Evolutionary conservation across 1,284 basidiomycete species (phyloP), one percentile per base, ranked within the genome.

Genomic region (Leccinum fuscescens): DNA sequence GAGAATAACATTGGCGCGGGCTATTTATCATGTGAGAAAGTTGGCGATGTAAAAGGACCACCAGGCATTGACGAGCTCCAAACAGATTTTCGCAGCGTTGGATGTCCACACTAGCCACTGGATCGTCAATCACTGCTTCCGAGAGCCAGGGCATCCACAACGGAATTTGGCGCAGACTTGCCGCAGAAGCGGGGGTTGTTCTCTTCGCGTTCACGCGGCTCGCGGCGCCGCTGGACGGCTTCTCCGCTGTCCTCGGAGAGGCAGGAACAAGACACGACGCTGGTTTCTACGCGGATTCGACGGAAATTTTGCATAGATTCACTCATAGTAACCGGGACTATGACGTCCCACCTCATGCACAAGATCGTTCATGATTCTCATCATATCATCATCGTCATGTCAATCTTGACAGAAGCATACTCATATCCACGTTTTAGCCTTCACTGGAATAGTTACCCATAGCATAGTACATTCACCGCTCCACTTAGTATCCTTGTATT

Each of bases 91-190:
- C 20, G 70, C 80, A 53, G 74, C 74, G 12, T 73, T 81, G 59
- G 76, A 76, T 17, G 72, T 74, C n/a, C 76, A 77, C 63, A 93
- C 90, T 0, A 80, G 89, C 0, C 84, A 84, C 64, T 92, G 84
- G 83, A 87, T 93, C 24, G 24, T 24, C 24, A 24, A 24, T 24
- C 24, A 24, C 24, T 24, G 24, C 24, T 24, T 24, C 24, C 24
- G 24, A 71, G 27, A 48, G 44, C 37, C 46, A 59, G 24, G 35
- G 44, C 12, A 46, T 56, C 64, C 27, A 37, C 50, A 15, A 56
- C 54, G 6, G 70, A 73, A 46, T 68, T 74, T 44, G 72, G 69
- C 53, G 52, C 58, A 3, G 63, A 64, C 29, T 44, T 57, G 24
- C 57, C 57, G 44, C 64, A 50, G 39, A 64, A 48, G 55, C 67